Evolutionary conservation across 345 rosid species (phyloP).

Genomic region (Abelmoschus esculentus): DNA sequence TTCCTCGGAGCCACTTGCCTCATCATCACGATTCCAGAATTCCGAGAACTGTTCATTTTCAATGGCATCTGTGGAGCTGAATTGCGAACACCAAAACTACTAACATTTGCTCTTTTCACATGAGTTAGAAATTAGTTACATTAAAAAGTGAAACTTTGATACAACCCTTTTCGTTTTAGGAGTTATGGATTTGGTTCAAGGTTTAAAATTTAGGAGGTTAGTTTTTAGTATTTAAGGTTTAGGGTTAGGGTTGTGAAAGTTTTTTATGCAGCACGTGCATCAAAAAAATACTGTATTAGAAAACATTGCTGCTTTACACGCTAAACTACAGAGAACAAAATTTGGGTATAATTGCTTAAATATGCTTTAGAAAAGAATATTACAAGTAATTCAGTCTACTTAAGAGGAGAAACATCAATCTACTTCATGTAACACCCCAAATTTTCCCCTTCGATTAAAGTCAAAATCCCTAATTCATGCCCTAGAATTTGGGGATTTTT

Average conservation of each 20-base stretch:
- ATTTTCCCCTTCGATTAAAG: no score
- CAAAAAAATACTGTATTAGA: not conserved
- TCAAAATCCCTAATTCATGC: no score
- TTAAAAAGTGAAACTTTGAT: not conserved
- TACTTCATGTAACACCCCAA: no score
- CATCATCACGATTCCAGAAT: constrained; percentile 87
- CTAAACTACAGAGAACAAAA: not conserved
- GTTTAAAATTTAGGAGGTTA: no score
- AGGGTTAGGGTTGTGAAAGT: no score
- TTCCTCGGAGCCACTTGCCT: constrained; percentile 71
- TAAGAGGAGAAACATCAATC: not conserved
- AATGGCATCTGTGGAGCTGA: constrained; percentile 41
- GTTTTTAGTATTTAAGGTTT: no score
- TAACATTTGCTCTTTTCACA: not conserved
- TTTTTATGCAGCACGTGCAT: no score
- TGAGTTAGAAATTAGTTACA: not conserved
- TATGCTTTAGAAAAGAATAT: not conserved
- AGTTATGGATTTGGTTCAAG: no score
- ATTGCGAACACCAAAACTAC: constrained; percentile 3
- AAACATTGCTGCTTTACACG: not conserved
- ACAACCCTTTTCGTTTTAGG: no score
- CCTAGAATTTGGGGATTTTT: no score
- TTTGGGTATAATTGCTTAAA: not conserved
- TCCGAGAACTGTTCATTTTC: constrained; percentile 55
- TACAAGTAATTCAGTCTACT: not conserved